Conservation (phyloP, 2,329 filamentous ascomycete genomes). For the Elsinoe fawcettii region DNA sequence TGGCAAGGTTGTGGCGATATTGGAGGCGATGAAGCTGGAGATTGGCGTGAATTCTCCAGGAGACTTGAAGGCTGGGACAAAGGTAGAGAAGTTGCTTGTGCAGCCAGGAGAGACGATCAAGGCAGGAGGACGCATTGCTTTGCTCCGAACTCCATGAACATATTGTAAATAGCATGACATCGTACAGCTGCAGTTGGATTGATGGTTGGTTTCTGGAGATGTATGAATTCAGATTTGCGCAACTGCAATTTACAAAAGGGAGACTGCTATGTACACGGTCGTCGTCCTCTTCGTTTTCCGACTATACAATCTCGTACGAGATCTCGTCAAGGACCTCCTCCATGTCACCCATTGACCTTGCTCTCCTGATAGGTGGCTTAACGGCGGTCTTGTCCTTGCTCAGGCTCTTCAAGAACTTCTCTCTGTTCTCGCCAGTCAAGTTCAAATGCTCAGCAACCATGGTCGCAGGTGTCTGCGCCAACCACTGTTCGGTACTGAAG, state of each 20-base stretch:
- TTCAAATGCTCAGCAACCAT: conserved; percentile 38
- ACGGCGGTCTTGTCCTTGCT: conserved; percentile 17
- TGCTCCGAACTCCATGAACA: conserved; percentile 19
- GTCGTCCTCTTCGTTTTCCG: background rate
- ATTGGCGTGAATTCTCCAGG: conserved; percentile 38
- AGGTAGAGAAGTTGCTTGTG: conserved; percentile 36
- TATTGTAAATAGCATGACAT: background rate
- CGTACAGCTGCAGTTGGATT: background rate
- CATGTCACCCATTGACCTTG: conserved; percentile 17
- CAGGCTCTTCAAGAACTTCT: conserved; percentile 11
- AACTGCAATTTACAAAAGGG: background rate
- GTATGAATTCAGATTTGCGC: background rate
- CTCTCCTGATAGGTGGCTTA: conserved; percentile 13
- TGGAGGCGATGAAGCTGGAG: conserved; percentile 42
- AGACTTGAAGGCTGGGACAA: conserved; percentile 23
- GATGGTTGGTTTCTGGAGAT: background rate
- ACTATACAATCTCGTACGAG: background rate
- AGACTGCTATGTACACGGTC: background rate
- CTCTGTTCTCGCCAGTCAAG: background rate
- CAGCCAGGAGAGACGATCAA: conserved; percentile 35
- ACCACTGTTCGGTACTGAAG: conserved; percentile 60
- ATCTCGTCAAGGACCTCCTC: conserved; percentile 12
- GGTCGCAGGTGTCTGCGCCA: conserved; percentile 57
- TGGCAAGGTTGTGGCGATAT: conserved; percentile 33
- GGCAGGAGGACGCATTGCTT: conserved; percentile 30